Percentiles rank a stretch among this genome's conserved stretches.
Conservation (phyloP, 768 basidiomycete genomes). For the Omphalotus guepiniiformis region DNA sequence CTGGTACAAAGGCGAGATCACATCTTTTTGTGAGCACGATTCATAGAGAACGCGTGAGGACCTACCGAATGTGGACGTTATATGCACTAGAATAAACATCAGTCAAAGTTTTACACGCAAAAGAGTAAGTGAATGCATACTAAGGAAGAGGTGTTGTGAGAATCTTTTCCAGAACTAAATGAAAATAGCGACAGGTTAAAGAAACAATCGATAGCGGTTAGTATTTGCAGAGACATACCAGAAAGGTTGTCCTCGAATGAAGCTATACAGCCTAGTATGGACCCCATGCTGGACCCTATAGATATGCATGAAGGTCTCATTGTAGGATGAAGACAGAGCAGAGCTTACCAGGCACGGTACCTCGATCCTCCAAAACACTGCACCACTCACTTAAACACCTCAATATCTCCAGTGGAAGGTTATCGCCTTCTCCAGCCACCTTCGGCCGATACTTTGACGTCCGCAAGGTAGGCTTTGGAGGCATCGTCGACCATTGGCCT, state of each 20-base stretch:
- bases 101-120: neutral
- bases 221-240: conserved; percentile 26
- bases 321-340: conserved; percentile 7
- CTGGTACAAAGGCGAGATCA: too few relatives aligned
- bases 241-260: conserved; percentile 51
- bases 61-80: conserved; percentile 49
- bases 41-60: neutral
- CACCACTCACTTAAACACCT: conserved; percentile 56
- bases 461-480: neutral
- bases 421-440: conserved; percentile 42
- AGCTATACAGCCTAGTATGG: conserved; percentile 43
- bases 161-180: conserved; percentile 51
- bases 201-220: neutral
- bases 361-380: conserved; percentile 52
- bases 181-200: neutral
- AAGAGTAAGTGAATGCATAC: conserved; percentile 33
- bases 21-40: conserved; percentile 1
- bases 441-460: conserved; percentile 29
- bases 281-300: conserved; percentile 45
- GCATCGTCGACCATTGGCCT: neutral
- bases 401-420: conserved; percentile 54
- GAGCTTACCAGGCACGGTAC: conserved; percentile 59
- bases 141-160: conserved; percentile 64
- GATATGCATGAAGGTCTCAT: neutral
- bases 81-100: conserved; percentile 17